These are phyloP conservation scores for Neospermospora avenae DNA, from an alignment of 2,329 filamentous ascomycete genomes.

Conservation along the genomic window DNA sequence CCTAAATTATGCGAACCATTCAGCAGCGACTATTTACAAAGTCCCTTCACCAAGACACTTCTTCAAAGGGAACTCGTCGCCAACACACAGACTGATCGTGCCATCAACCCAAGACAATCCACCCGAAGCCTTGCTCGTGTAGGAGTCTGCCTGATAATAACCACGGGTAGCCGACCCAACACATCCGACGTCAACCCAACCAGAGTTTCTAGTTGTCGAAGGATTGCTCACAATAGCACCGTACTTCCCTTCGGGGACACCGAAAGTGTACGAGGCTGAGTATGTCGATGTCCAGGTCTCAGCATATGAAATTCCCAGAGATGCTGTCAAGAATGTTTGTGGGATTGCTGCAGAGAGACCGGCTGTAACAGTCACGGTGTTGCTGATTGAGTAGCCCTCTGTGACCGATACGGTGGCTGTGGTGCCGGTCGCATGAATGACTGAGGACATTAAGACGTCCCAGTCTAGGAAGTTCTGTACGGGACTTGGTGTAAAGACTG, in stretches of 20 bases:
- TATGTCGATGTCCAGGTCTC: slow-evolving; percentile 36
- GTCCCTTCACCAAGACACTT: slow-evolving; percentile 39
- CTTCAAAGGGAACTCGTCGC: slow-evolving; percentile 37
- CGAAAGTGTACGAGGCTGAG: slow-evolving; percentile 33
- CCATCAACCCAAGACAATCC: slow-evolving; percentile 41
- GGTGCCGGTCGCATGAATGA: slow-evolving; percentile 34
- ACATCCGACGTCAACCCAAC: slow-evolving; percentile 37
- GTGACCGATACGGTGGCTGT: slow-evolving; percentile 33
- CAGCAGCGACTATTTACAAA: neutral
- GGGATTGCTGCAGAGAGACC: slow-evolving; percentile 25
- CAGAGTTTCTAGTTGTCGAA: slow-evolving; percentile 35
- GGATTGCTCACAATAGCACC: slow-evolving; percentile 41
- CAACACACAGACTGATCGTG: slow-evolving; percentile 38
- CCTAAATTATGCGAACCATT: neutral
- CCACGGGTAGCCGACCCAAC: slow-evolving; percentile 32
- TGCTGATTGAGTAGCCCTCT: slow-evolving; percentile 37
- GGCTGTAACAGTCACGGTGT: slow-evolving; percentile 32
- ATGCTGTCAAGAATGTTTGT: slow-evolving; percentile 30
- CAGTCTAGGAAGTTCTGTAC: slow-evolving; percentile 38
- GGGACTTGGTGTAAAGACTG: slow-evolving; percentile 27
- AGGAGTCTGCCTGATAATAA: slow-evolving; percentile 37
- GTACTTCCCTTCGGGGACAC: slow-evolving; percentile 38
- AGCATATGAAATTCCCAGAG: slow-evolving; percentile 31
- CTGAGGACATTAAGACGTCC: slow-evolving; percentile 39
- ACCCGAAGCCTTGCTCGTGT: slow-evolving; percentile 34